phyloP scores from a whole-genome alignment of 2,329 filamentous ascomycete species.

The Cordyceps militaris region DNA sequence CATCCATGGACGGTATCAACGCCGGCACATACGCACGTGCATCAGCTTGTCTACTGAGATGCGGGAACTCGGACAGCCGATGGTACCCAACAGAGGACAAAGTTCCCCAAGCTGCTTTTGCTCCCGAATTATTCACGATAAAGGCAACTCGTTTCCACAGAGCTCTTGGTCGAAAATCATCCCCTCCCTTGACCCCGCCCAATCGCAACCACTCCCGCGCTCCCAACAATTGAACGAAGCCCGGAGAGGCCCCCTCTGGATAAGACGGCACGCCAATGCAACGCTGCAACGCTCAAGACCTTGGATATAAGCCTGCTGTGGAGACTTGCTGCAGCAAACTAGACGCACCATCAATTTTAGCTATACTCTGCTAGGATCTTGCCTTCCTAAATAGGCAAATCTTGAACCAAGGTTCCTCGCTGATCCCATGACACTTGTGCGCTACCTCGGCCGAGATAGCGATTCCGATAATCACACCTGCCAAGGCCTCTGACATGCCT shows the following conservation, averaged over 20 bases:
- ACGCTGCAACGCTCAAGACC: background rate
- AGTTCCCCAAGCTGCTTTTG: no score
- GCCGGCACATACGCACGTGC: no score
- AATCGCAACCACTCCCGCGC: no score
- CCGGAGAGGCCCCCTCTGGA: conserved; percentile 16
- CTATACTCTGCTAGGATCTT: background rate
- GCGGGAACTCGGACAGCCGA: no score
- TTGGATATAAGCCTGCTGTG: background rate
- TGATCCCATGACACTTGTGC: background rate
- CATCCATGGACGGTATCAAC: no score
- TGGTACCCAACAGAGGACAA: no score
- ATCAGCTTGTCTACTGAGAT: no score
- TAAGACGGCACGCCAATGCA: background rate
- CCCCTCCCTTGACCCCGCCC: no score
- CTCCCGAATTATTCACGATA: no score
- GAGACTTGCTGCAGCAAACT: background rate
- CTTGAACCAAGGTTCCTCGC: background rate
- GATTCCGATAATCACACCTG: background rate
- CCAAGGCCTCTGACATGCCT: background rate
- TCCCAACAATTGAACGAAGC: no score
- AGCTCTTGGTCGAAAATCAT: no score
- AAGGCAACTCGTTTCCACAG: no score
- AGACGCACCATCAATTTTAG: background rate
- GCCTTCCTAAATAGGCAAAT: conserved; percentile 1
- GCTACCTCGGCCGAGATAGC: background rate